Percentiles rank a stretch among this genome's conserved stretches.
Evolutionary conservation across 2,329 filamentous ascomycete species (phyloP).

Genomic region (Phialemoniopsis sp.): DNA sequence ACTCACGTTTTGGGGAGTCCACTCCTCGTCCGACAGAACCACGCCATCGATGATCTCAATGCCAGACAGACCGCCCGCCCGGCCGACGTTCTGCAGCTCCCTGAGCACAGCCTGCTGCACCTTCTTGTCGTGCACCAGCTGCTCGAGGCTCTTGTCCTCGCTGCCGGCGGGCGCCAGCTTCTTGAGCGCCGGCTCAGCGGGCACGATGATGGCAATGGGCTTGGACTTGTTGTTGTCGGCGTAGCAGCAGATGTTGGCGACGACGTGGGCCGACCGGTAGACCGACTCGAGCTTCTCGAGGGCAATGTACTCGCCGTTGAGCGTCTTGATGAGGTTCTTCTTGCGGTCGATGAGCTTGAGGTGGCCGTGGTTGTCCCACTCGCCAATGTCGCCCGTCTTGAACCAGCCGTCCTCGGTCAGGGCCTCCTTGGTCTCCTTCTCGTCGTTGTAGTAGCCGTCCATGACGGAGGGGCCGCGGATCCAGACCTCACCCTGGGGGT

Average conservation of each 20-base stretch:
- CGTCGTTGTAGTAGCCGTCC: constrained; percentile 71
- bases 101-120: constrained; percentile 58
- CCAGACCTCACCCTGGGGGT: constrained; percentile 82
- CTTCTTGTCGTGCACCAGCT: constrained; percentile 65
- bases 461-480: constrained; percentile 73
- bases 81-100: constrained; percentile 59
- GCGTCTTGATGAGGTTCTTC: constrained; percentile 85
- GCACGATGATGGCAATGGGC: constrained; percentile 53
- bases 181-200: constrained; percentile 50
- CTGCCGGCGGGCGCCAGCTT: constrained; percentile 41
- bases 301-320: constrained; percentile 79
- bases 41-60: constrained; percentile 72
- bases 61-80: constrained; percentile 56
- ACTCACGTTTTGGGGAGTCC: constrained; percentile 71
- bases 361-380: constrained; percentile 69
- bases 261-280: constrained; percentile 45
- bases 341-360: constrained; percentile 77
- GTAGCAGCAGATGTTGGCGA: constrained; percentile 54
- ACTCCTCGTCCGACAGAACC: constrained; percentile 68
- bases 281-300: constrained; percentile 65
- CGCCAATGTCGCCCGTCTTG: constrained; percentile 81
- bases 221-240: constrained; percentile 46
- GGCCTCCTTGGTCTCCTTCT: constrained; percentile 68
- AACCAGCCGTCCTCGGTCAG: constrained; percentile 78
- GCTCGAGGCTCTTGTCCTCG: constrained; percentile 54